Evolutionary conservation across 495 filamentous ascomycete species (phyloP), one percentile per base, ranked within the genome.

Genomic region (Penicillium angulare): DNA sequence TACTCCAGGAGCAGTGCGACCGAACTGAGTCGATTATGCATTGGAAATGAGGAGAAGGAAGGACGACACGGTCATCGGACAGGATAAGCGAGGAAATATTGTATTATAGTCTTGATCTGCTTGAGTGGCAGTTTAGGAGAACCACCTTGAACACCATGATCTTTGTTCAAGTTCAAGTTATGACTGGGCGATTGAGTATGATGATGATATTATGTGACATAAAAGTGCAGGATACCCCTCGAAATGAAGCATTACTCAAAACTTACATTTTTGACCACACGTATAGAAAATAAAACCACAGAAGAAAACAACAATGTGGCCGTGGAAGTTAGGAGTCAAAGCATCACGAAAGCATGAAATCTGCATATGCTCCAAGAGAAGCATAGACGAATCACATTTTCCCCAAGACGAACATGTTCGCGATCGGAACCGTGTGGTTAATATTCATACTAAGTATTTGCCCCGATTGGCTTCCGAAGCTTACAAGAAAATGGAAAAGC

Each of bases 1-100:
- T 38, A 47, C 49, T 18, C 57, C 57, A 7, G 52, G 40, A 20
- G 52, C 57, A n/a, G 23, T 55, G 3, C 31, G 40, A 23, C 23
- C 43, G 10, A 34, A 23, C 5, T 46, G 13, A 35, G 13, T 13
- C 43, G 35, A 13, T 16, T n/a, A 26, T 7, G 20, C 13, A 34
- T 8, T 24, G 8, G 8, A 21, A 13, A n/a, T n/a, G n/a, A n/a
- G n/a, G n/a, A n/a, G n/a, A n/a, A n/a, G n/a, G n/a, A n/a, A n/a
- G n/a, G n/a, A n/a, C n/a, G n/a, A n/a, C n/a, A n/a, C n/a, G n/a
- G n/a, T n/a, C n/a, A n/a, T n/a, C n/a, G n/a, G n/a, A n/a, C n/a
- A n/a, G n/a, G n/a, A n/a, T n/a, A n/a, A n/a, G n/a, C n/a, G n/a
- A n/a, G n/a, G n/a, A n/a, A n/a, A n/a, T 0, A 13, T n/a, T 35